Conservation (phyloP, 2,329 filamentous ascomycete genomes). For the Aspergillus transmontanensis region DNA sequence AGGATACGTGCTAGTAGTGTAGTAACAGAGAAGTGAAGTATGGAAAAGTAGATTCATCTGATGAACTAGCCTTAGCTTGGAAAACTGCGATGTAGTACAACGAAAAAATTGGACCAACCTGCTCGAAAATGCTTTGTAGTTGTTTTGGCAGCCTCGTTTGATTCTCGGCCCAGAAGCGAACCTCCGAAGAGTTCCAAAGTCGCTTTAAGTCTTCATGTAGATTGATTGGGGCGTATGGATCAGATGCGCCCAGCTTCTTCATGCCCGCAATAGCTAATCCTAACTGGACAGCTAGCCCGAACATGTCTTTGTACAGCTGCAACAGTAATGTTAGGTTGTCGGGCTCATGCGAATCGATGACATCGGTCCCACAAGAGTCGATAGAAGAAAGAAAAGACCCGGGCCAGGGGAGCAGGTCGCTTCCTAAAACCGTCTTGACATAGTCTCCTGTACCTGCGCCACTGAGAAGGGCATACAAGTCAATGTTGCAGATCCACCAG, state of each 20-base stretch:
- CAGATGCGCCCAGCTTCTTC: slow-evolving; percentile 37
- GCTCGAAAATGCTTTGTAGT: slow-evolving; percentile 45
- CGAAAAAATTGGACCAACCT: slow-evolving; percentile 36
- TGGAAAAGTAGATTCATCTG: slow-evolving; percentile 50
- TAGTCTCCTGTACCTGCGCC: slow-evolving; percentile 56
- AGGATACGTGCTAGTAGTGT: slow-evolving; percentile 57
- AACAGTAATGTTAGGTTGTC: slow-evolving; percentile 45
- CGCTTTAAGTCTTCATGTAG: slow-evolving; percentile 38
- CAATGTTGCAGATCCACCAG: slow-evolving; percentile 58
- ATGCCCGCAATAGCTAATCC: slow-evolving; percentile 47
- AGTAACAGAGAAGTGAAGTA: slow-evolving; percentile 54
- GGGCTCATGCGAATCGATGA: slow-evolving; percentile 41
- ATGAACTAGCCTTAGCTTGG: not conserved
- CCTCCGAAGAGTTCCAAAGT: slow-evolving; percentile 42
- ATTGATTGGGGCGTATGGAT: slow-evolving; percentile 25
- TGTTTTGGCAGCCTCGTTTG: slow-evolving; percentile 40
- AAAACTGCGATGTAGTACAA: not conserved
- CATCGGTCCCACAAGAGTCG: slow-evolving; percentile 35
- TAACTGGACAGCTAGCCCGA: slow-evolving; percentile 48
- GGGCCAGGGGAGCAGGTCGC: slow-evolving; percentile 50
- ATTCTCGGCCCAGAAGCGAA: slow-evolving; percentile 38
- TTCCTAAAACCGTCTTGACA: slow-evolving; percentile 49
- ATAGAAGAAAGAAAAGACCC: slow-evolving; percentile 42
- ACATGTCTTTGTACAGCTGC: slow-evolving; percentile 49
- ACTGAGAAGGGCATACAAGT: slow-evolving; percentile 58